A percentile compares a stretch with the other conserved stretches of the same genome.
Evolutionary conservation across 2,329 filamentous ascomycete species (phyloP).

Genomic region (Aspergillus costaricaensis): DNA sequence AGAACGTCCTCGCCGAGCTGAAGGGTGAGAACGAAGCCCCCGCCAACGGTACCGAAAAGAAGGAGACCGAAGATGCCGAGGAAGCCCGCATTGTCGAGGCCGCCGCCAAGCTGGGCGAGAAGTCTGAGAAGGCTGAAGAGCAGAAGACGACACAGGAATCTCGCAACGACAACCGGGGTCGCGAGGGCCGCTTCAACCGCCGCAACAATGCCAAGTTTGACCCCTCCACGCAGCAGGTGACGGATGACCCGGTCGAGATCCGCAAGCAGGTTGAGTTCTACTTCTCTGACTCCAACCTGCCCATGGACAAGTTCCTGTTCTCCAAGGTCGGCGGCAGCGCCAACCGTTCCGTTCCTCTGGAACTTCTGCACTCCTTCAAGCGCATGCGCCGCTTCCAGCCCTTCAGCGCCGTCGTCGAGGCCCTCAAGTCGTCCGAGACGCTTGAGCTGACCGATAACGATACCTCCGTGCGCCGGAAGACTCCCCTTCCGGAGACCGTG

Average conservation of each 20-base stretch:
- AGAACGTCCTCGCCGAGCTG: slow-evolving; percentile 49
- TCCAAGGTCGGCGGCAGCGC: slow-evolving; percentile 74
- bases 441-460: slow-evolving; percentile 75
- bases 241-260: slow-evolving; percentile 76
- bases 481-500: slow-evolving; percentile 60
- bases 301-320: slow-evolving; percentile 85
- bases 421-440: slow-evolving; percentile 73
- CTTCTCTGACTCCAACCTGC: slow-evolving; percentile 88
- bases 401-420: slow-evolving; percentile 77
- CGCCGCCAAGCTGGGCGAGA: slow-evolving; percentile 39
- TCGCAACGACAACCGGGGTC: slow-evolving; percentile 28
- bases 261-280: slow-evolving; percentile 95
- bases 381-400: slow-evolving; percentile 96
- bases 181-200: slow-evolving; percentile 31
- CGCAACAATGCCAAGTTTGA: slow-evolving; percentile 70
- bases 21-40: slow-evolving; percentile 36
- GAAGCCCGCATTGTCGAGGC: slow-evolving; percentile 42
- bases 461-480: slow-evolving; percentile 74
- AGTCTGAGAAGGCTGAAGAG: slow-evolving; percentile 41
- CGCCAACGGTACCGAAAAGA: slow-evolving; percentile 21
- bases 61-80: slow-evolving; percentile 34
- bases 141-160: slow-evolving; percentile 27
- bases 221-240: slow-evolving; percentile 66
- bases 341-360: slow-evolving; percentile 71
- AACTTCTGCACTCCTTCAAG: slow-evolving; percentile 81